These are phyloP conservation scores for Salvia miltiorrhiza DNA, from an alignment of 257 asterid species.

Conservation along the genomic window DNA sequence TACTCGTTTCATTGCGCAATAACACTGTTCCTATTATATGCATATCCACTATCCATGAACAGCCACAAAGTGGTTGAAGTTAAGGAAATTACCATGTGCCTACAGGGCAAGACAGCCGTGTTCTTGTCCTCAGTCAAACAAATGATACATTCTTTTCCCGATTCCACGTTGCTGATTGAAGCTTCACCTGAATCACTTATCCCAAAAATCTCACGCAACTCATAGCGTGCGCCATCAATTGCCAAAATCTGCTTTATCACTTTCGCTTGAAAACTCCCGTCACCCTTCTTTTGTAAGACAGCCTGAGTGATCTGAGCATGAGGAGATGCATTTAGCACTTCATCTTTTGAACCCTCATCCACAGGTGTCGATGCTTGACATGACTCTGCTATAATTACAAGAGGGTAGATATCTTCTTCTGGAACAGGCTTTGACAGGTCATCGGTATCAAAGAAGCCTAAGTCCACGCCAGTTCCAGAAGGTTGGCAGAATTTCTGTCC, in stretches of 20 bases:
- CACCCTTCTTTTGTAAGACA: constrained; percentile 51
- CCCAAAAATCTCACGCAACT: constrained; percentile 86
- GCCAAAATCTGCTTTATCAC: constrained; percentile 76
- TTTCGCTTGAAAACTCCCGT: constrained; percentile 53
- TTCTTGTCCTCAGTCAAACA: constrained; percentile 92
- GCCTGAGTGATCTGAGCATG: constrained; percentile 88
- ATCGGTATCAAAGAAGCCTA: constrained; percentile 76
- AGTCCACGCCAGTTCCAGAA: constrained; percentile 86
- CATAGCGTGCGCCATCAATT: constrained; percentile 78
- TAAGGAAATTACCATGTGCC: constrained; percentile 79
- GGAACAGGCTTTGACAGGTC: constrained; percentile 72
- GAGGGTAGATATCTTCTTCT: constrained; percentile 76
- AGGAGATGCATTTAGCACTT: constrained; percentile 35
- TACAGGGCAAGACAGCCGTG: constrained; percentile 87
- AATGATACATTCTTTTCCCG: constrained; percentile 87
- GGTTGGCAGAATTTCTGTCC: constrained; percentile 87
- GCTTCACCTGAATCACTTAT: constrained; percentile 52
- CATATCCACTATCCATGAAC: neutral
- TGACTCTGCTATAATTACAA: constrained; percentile 75
- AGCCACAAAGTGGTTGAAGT: constrained; percentile 13
- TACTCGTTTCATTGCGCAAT: neutral
- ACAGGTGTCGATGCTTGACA: constrained; percentile 23
- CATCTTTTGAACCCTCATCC: constrained; percentile 25
- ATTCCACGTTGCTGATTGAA: constrained; percentile 47
- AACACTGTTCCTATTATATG: neutral